Base-by-base conservation (phyloP, 2,329 filamentous ascomycete genomes). In the Fusarium sp. region DNA sequence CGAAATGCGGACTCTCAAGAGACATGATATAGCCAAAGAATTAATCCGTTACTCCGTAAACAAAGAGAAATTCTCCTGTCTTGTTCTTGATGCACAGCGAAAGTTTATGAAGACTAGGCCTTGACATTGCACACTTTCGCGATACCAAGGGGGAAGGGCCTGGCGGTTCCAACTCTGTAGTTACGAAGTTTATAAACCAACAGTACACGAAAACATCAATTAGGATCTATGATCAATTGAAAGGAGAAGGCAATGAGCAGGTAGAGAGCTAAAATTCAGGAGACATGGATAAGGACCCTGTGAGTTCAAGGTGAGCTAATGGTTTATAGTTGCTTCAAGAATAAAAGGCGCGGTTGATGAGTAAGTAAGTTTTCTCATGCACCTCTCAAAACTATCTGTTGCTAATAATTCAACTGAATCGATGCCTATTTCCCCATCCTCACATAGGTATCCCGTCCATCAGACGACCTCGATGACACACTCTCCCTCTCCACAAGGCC, bases 401-500 rank as follows among this genome's bases (percentile, higher is more conserved):
- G 40, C 38, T 14, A 10, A 2, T 45, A 3, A 45, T 1, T 13
- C 14, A 3, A 20, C 6, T 6, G 4, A 14, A 22, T 1, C 13
- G 8, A 25, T 18, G 22, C 22, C 7, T 31, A 27, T 31, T 31
- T 29, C 2, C 18, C 10, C 27, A n/a, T 27, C 14, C 47, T 31
- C 47, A 20, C 9, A 11, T 52, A 16, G 13, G 33, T 35, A 9
- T 3, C 18, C 29, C 18, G 18, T 31, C 25, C 6, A 20, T 25
- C 20, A 57, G 20, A 18, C 20, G 5, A 65, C 36, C 2, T 61
- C 25, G 10, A 65, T 58, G 1, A 61, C 16, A 13, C 27, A 35
- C 13, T 70, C 68, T n/a, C 47, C 66, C 16, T 70, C 68, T 4
- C 54, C 66, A 13, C 5, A 22, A 2, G 68, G 68, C 6, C 36